These are phyloP conservation scores for Tolypocladium endophyticum DNA, from an alignment of 2,329 filamentous ascomycete species.

Conservation along the genomic window DNA sequence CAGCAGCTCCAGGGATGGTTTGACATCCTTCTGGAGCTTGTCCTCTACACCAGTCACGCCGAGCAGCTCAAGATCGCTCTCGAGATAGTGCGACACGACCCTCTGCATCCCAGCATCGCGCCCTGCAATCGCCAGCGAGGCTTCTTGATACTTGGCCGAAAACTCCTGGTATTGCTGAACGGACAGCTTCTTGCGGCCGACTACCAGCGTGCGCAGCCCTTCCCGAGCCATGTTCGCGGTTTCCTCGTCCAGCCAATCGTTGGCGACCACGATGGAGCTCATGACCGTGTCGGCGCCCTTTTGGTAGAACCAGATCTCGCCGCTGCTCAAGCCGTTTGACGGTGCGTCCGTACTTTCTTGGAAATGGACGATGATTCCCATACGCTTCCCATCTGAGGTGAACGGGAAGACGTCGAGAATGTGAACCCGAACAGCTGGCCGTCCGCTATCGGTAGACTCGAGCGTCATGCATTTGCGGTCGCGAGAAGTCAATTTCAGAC, in stretches of 20 bases:
- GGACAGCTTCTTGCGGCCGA: slow-evolving; percentile 83
- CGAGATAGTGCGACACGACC: slow-evolving; percentile 71
- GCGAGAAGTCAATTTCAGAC: slow-evolving; percentile 71
- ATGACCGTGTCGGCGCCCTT: slow-evolving; percentile 98
- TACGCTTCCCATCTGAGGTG: slow-evolving; percentile 93
- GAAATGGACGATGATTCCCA: slow-evolving; percentile 94
- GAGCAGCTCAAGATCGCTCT: slow-evolving; percentile 80
- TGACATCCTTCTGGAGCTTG: slow-evolving; percentile 90
- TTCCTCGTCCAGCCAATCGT: slow-evolving; percentile 98
- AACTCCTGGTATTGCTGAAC: slow-evolving; percentile 74
- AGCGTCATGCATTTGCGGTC: slow-evolving; percentile 81
- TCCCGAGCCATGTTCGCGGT: slow-evolving; percentile 99
- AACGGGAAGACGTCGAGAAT: slow-evolving; percentile 96
- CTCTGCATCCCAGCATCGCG: slow-evolving; percentile 75
- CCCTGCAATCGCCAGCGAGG: slow-evolving; percentile 67
- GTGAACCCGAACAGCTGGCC: slow-evolving; percentile 69
- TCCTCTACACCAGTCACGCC: slow-evolving; percentile 98
- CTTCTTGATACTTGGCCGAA: slow-evolving; percentile 61
- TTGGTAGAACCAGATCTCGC: slow-evolving; percentile 97
- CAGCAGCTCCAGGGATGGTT: slow-evolving; percentile 85
- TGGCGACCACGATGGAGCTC: slow-evolving; percentile 87
- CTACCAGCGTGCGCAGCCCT: slow-evolving; percentile 84
- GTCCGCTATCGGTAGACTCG: slow-evolving; percentile 63
- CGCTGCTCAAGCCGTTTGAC: slow-evolving; percentile 39
- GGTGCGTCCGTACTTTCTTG: slow-evolving; percentile 42